Evolutionary conservation across 2,329 filamentous ascomycete species (phyloP), one percentile per base, ranked within the genome.

Genomic region (Paecilomyces niveus): DNA sequence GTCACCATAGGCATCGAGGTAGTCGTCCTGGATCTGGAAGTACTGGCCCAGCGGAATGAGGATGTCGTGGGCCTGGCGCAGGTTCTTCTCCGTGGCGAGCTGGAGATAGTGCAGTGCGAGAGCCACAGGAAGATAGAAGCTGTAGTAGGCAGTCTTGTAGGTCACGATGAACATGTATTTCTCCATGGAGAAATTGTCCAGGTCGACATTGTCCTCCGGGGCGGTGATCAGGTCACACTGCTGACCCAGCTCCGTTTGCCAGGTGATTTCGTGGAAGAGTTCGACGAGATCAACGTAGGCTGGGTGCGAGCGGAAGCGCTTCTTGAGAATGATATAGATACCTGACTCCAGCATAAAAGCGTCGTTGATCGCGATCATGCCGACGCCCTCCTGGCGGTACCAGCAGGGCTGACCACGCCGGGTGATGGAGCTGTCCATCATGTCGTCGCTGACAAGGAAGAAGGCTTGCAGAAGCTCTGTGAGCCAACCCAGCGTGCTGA

Each of bases 61-160:
- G 71, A 99, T 97, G 65, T 92, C 87, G 75, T 94, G 85, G 52
- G 91, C 89, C 71, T 89, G 88, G 79, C 93, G 88, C 61, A 99
- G 86, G 81, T 97, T 97, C 78, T 89, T 85, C 29, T 88, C 85
- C 8, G 91, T 94, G 22, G 93, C 94, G 61, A 92, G 82, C 71
- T 91, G 87, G 65, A 92, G 85, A 78, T 92, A 89, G 81, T 93
- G 82, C 68, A 99, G 83, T 4, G 94, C 90, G 52, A 99, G 85
- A 9, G 92, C 93, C 58, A 99, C 92, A 59, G 94, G 94, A 13
- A 99, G 88, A 80, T 97, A 97, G 84, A 99, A 99, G 71, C 89
- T 95, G 83, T 99, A 99, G 82, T 95, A 99, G 55, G 94, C 92
- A 24, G 94, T 99, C 86, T 99, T 99, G 87, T 96, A 97, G 78